Evolutionary conservation across 1,139 yeast genomes (phyloP), one percentile per base, ranked within the genome.

Genomic region (Magnusiomyces paraingens): DNA sequence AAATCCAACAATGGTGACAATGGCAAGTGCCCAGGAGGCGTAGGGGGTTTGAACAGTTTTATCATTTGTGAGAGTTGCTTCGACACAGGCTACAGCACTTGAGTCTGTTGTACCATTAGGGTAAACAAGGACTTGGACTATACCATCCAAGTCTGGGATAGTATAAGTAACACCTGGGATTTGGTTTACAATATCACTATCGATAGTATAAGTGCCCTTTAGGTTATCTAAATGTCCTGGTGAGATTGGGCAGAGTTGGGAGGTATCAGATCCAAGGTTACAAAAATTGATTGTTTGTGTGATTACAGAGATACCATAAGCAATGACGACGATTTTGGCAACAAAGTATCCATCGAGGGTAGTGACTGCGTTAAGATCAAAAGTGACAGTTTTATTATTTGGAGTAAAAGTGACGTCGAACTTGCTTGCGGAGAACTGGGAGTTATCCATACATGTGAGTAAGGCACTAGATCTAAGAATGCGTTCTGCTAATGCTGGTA

Each of bases 11-110:
- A 96, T 95, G 1, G 96, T 82, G 47, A 93, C 80, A 18, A 91
- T 94, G 4, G 97, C 98, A 62, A 93, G 86, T 22, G 96, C 96
- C 99, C 99, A 94, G 8, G 96, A 80, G 3, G 96, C 99, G 62
- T 88, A 90, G 65, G 83, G 83, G 35, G 97, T 90, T 70, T 91
- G 95, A 40, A 93, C 99, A 1, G 99, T 90, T 67, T 87, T 89
- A 57, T 93, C 96, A 70, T 94, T 93, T 35, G 87, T 73, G 58
- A 93, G 76, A 21, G 83, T 78, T 0, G 98, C 97, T 67, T 87
- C 91, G 11, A 94, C 95, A 78, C 99, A 93, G 1, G 99, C 99
- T 57, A 91, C 73, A 1, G 84, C 79, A 3, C 68, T 68, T 8
- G 58, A 36, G 42, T 66, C 59, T 14, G 21, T 44, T 2, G 66